Evolutionary conservation across 208 protist genomes (phyloP).

Genomic region (Acanthamoeba culbertsoni): DNA sequence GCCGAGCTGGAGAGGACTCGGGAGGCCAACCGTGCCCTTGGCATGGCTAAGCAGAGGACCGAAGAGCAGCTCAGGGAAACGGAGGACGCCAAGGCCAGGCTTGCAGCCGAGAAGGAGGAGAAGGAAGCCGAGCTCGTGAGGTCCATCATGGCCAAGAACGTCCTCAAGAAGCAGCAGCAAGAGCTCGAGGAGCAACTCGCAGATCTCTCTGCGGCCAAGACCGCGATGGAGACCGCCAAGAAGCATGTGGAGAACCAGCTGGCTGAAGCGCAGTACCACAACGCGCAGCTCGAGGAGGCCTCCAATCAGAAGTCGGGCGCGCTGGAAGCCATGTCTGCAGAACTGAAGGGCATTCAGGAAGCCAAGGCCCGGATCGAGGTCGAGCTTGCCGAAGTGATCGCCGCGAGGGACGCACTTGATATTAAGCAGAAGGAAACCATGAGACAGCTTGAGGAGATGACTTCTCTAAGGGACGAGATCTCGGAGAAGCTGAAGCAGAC

Average conservation of each 20-base stretch:
- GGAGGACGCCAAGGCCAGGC: background rate
- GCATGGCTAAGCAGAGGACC: background rate
- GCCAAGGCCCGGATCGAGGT: background rate
- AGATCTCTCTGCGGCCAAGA: background rate
- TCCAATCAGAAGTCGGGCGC: background rate
- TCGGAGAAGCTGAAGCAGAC: background rate
- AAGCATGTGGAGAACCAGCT: background rate
- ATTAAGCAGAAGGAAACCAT: background rate
- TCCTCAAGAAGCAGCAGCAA: background rate
- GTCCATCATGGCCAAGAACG: background rate
- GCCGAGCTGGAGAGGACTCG: background rate
- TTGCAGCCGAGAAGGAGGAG: background rate
- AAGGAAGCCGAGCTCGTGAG: background rate
- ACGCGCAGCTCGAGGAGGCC: background rate
- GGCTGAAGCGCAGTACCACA: background rate
- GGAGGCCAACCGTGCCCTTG: background rate
- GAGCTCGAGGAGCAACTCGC: background rate
- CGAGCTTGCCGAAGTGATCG: background rate
- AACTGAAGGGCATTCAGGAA: background rate
- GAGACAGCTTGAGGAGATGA: slow-evolving; percentile 16
- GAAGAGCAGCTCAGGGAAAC: background rate
- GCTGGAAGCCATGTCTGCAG: background rate
- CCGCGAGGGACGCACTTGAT: background rate
- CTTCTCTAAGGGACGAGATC: background rate
- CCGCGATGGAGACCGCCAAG: background rate